A percentile compares a stretch with the other conserved stretches of the same genome.
These are phyloP conservation scores for Mallotus japonicus DNA, from an alignment of 441 rosid genomes.

Conservation along the genomic window DNA sequence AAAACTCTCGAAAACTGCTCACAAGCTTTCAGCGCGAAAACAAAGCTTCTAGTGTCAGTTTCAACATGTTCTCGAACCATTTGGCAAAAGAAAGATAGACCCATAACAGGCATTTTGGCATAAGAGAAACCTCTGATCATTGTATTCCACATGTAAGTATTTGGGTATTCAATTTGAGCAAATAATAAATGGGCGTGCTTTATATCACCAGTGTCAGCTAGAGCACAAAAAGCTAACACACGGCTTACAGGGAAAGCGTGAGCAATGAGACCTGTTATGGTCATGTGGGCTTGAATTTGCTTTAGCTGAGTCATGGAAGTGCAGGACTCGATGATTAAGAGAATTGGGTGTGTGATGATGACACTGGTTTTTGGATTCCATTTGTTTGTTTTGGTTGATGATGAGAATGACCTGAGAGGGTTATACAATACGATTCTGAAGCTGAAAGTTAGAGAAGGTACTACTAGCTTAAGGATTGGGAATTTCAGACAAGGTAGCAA, in stretches of 20 bases:
- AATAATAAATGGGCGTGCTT: slow-evolving; percentile 15
- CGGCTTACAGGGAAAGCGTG: slow-evolving; percentile 21
- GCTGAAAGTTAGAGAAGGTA: neutral
- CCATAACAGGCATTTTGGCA: slow-evolving; percentile 7
- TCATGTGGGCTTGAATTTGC: slow-evolving; percentile 22
- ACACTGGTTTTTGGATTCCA: slow-evolving; percentile 22
- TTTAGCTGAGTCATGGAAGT: slow-evolving; percentile 17
- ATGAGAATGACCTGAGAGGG: slow-evolving; percentile 8
- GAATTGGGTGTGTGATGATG: slow-evolving; percentile 16
- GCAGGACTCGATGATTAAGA: slow-evolving; percentile 14
- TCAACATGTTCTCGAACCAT: slow-evolving; percentile 16
- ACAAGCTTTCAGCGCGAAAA: slow-evolving; percentile 15
- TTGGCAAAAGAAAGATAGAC: slow-evolving; percentile 1
- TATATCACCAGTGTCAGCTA: slow-evolving; percentile 15
- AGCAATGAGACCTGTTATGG: slow-evolving; percentile 12
- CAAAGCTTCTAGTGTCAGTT: slow-evolving; percentile 16
- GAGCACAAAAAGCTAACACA: slow-evolving; percentile 16
- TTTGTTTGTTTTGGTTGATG: slow-evolving; percentile 11
- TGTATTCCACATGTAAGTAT: slow-evolving; percentile 24
- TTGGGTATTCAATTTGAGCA: slow-evolving; percentile 7
- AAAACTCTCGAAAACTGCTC: slow-evolving; percentile 13
- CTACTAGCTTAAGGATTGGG: neutral
- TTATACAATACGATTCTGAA: neutral
- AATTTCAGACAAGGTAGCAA: neutral
- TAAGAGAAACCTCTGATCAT: slow-evolving; percentile 19